A percentile compares a stretch with the other conserved stretches of the same genome.
These are phyloP conservation scores for Tolypocladium nubicola DNA, from an alignment of 2,329 filamentous ascomycete genomes.

Conservation along the genomic window DNA sequence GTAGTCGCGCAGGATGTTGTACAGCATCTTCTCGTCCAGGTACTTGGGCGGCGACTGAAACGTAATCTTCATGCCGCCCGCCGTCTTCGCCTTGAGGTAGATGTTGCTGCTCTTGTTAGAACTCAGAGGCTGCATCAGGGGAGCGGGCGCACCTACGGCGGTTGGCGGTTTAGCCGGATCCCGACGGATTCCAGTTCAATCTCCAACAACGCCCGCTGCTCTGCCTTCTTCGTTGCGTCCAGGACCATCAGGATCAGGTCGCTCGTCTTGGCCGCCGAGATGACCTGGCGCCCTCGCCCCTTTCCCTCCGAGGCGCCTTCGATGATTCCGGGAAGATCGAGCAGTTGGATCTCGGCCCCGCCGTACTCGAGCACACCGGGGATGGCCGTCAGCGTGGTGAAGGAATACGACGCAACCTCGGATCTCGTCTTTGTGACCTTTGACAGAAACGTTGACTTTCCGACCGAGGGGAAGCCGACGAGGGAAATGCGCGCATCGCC, in stretches of 20 bases:
- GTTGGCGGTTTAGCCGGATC: conserved; percentile 82
- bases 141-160: conserved; percentile 52
- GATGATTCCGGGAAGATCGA: conserved; percentile 96
- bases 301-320: conserved; percentile 95
- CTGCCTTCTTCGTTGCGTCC: conserved; percentile 91
- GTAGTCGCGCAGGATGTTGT: conserved; percentile 96
- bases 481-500: conserved; percentile 94
- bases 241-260: conserved; percentile 95
- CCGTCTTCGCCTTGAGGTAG: conserved; percentile 91
- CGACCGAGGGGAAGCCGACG: conserved; percentile 97
- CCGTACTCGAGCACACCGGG: conserved; percentile 96
- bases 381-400: conserved; percentile 95
- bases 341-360: conserved; percentile 93
- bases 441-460: conserved; percentile 97
- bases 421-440: conserved; percentile 98
- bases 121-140: background rate
- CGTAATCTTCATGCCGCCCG: conserved; percentile 97
- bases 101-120: conserved; percentile 58
- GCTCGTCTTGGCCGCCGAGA: conserved; percentile 95
- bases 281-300: conserved; percentile 89
- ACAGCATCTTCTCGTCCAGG: conserved; percentile 95
- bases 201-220: conserved; percentile 83
- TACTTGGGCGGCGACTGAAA: conserved; percentile 83
- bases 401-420: conserved; percentile 90
- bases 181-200: conserved; percentile 91